These are phyloP conservation scores for Anthoceros angustus DNA, from an alignment of 225 moss, liverwort and hornwort genomes.

Conservation along the genomic window DNA sequence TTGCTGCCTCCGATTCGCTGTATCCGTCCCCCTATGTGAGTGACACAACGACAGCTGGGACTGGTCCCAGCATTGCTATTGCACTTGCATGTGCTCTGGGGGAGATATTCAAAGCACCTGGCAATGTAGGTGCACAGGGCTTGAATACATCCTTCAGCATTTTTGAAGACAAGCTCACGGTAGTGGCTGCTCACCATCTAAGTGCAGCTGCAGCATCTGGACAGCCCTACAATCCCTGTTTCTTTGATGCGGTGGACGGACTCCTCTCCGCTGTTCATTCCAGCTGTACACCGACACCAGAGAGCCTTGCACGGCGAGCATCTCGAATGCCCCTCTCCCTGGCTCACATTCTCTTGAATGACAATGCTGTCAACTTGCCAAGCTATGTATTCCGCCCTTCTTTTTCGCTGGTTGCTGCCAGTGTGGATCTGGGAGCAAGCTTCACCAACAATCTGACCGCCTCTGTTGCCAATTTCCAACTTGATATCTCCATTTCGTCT, in stretches of 20 bases:
- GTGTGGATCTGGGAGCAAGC: not conserved
- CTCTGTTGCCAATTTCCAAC: not conserved
- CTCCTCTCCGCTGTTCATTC: not conserved
- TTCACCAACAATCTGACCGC: not conserved
- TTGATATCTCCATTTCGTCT: not conserved
- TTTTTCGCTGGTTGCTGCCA: not conserved
- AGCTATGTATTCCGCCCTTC: not conserved
- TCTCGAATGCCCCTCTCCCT: not conserved
- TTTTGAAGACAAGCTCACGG: not conserved
- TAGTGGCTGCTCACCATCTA: not conserved
- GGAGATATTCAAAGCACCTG: not conserved
- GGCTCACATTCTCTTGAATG: not conserved
- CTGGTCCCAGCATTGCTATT: not conserved
- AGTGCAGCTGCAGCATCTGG: not conserved
- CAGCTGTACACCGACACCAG: not conserved
- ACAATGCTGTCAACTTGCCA: not conserved
- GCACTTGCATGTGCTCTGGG: slow-evolving; percentile 3
- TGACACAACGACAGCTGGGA: not conserved
- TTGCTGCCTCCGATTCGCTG: not conserved
- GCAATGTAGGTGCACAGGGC: not conserved
- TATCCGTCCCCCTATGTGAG: not conserved
- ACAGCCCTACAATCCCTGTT: not conserved
- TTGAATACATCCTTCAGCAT: not conserved
- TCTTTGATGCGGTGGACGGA: slow-evolving; percentile 2
- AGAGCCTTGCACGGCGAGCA: not conserved